Evolutionary conservation across 768 basidiomycete species (phyloP).

Genomic region (Pisolithus microcarpus): DNA sequence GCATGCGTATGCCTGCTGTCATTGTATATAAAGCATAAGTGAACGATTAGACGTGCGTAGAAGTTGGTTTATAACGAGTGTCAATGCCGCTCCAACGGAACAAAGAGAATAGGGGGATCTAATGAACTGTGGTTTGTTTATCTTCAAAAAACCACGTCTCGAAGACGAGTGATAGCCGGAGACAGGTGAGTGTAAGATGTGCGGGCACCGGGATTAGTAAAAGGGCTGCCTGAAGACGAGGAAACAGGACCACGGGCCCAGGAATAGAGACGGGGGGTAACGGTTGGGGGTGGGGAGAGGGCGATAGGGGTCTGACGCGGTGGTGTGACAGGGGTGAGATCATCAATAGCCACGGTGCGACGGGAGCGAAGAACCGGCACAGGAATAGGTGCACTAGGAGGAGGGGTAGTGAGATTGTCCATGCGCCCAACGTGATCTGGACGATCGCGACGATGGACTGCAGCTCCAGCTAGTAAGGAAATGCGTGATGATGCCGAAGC

Average conservation of each 20-base stretch:
- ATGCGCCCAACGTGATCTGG: conserved; percentile 4
- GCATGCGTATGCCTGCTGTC: conserved; percentile 17
- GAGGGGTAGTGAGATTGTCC: conserved; percentile 8
- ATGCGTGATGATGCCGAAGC: not conserved
- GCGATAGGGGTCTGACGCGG: conserved; percentile 17
- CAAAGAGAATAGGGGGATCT: not conserved
- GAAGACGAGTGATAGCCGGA: conserved; percentile 39
- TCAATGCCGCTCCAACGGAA: conserved; percentile 13
- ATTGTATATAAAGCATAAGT: conserved; percentile 31
- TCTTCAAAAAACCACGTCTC: conserved; percentile 28
- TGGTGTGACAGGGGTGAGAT: conserved; percentile 27
- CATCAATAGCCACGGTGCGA: conserved; percentile 16
- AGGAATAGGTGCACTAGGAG: conserved; percentile 24
- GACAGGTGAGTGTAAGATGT: conserved; percentile 53
- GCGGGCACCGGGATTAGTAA: conserved; percentile 53
- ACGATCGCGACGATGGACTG: conserved; percentile 1
- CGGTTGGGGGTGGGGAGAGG: conserved; percentile 45
- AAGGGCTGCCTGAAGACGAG: conserved; percentile 35
- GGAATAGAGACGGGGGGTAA: conserved; percentile 51
- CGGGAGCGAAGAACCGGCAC: conserved; percentile 19
- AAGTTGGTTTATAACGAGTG: conserved; percentile 10
- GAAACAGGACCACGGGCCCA: conserved; percentile 38
- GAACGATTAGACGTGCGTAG: conserved; percentile 28
- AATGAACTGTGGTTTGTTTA: conserved; percentile 6
- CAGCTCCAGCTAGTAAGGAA: not conserved